These are phyloP conservation scores for Millerozyma miso DNA, from an alignment of 805 yeast genomes.

Conservation along the genomic window DNA sequence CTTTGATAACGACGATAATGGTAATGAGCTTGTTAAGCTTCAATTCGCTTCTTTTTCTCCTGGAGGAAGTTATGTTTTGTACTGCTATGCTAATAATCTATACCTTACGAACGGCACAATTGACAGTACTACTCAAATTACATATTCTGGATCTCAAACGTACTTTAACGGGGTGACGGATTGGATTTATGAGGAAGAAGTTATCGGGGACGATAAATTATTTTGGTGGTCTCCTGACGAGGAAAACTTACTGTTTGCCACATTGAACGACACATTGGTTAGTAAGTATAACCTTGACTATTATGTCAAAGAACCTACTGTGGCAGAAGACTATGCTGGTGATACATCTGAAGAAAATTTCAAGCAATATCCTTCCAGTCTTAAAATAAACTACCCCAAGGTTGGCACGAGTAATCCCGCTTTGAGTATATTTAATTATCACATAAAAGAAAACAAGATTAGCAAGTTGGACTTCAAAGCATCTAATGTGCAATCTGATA, in stretches of 20 bases:
- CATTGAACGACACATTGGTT: conserved; percentile 58
- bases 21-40: conserved; percentile 19
- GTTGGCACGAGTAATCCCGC: conserved; percentile 65
- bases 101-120: conserved; percentile 39
- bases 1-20: conserved; percentile 14
- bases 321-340: conserved; percentile 10
- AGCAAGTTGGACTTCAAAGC: conserved; percentile 7
- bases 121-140: conserved; percentile 27
- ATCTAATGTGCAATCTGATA: conserved; percentile 33
- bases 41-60: conserved; percentile 66
- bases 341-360: conserved; percentile 9
- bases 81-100: conserved; percentile 53
- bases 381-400: conserved; percentile 61
- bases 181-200: conserved; percentile 86
- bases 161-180: conserved; percentile 69
- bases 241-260: conserved; percentile 48
- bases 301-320: conserved; percentile 35
- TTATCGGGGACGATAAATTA: conserved; percentile 50
- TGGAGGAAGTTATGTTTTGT: conserved; percentile 49
- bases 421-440: conserved; percentile 41
- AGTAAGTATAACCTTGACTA: conserved; percentile 47
- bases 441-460: conserved; percentile 19
- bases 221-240: conserved; percentile 78
- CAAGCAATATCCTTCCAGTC: conserved; percentile 45
- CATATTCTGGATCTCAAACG: conserved; percentile 48